phyloP scores from a whole-genome alignment of 805 yeast genomes.

The Pichia nanzhaoensis region DNA sequence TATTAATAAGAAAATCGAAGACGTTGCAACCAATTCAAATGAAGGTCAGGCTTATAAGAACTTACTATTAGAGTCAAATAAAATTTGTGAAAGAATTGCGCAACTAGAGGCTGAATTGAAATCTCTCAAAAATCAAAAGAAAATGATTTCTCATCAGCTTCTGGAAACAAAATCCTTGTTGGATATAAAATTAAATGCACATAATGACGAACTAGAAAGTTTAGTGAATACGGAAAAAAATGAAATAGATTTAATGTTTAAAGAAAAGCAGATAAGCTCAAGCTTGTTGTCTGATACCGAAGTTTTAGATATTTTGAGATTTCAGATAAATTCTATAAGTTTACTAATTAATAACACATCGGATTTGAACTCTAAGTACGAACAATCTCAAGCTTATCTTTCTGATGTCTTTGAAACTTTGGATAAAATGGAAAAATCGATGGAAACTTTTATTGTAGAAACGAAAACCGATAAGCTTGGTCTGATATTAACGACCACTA shows the following conservation, averaged over 20 bases:
- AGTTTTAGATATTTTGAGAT: conserved; percentile 19
- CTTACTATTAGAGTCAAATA: conserved; percentile 30
- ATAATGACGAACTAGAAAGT: conserved; percentile 30
- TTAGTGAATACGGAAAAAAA: conserved; percentile 19
- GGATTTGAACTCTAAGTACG: conserved; percentile 17
- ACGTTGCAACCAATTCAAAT: conserved; percentile 33
- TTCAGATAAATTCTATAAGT: conserved; percentile 24
- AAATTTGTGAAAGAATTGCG: conserved; percentile 34
- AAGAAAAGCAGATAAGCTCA: conserved; percentile 3
- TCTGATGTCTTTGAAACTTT: conserved; percentile 24
- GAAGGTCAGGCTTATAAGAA: conserved; percentile 37
- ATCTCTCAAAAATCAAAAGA: conserved; percentile 31
- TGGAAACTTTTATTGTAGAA: conserved; percentile 16
- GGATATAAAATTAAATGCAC: conserved; percentile 42
- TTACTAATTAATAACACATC: conserved; percentile 19
- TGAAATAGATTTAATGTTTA: conserved; percentile 13
- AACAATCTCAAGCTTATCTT: conserved; percentile 22
- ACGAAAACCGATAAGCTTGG: conserved; percentile 16
- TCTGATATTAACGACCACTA: conserved; percentile 9
- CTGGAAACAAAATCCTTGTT: conserved; percentile 42
- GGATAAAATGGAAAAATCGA: conserved; percentile 18
- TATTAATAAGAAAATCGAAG: conserved; percentile 31
- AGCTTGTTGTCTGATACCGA: neutral
- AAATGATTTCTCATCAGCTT: conserved; percentile 33
- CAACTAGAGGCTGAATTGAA: conserved; percentile 32